Base-by-base conservation (phyloP, 2,329 filamentous ascomycete genomes). In the Xylaria multiplex region DNA sequence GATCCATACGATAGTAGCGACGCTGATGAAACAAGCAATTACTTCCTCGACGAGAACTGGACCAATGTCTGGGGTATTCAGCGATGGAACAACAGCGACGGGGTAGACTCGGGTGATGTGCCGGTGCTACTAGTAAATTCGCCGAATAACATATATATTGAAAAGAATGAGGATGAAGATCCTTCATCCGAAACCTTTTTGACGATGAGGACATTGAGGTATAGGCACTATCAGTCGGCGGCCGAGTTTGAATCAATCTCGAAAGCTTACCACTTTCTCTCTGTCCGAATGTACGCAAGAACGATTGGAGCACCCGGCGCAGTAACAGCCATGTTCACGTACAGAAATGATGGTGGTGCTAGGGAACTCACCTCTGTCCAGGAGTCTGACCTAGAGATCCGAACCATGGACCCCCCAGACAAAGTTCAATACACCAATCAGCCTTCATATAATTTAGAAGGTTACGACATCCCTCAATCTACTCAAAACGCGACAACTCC, bases 361-460 rank as follows among this genome's bases (percentile, higher is more conserved):
- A 74, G 76, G 14, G 73, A 78, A 5, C 76, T 81, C 4, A 74
- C 76, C 3, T 63, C 77, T 19, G 78, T 85, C 14, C 83, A 86
- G 66, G 85, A 86, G 72, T 79, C 83, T 3, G 84, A 87, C 70
- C 77, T 87, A 30, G 85, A 87, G 75, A 79, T 86, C 55, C 78
- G 85, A 55, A 86, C 85, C 2, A 73, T 76, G 30, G 83, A 83
- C 63, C 79, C 81, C 1, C 76, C 72, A 27, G 70, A 81, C 62
- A 76, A 76, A 43, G 76, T 86, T 43, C 83, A 85, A 66, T 89
- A 87, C 76, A 89, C 87, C 14, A 90, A 90, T 73, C 87, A 90
- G 73, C 87, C 87, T 0, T 79, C 84, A 0, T 82, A 84, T 62
- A 81, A 79, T 63, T 77, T 78, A 13, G 74, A 78, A 9, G 83